These are phyloP conservation scores for Ustilago curta DNA, from an alignment of 1,284 basidiomycete genomes.

Conservation along the genomic window DNA sequence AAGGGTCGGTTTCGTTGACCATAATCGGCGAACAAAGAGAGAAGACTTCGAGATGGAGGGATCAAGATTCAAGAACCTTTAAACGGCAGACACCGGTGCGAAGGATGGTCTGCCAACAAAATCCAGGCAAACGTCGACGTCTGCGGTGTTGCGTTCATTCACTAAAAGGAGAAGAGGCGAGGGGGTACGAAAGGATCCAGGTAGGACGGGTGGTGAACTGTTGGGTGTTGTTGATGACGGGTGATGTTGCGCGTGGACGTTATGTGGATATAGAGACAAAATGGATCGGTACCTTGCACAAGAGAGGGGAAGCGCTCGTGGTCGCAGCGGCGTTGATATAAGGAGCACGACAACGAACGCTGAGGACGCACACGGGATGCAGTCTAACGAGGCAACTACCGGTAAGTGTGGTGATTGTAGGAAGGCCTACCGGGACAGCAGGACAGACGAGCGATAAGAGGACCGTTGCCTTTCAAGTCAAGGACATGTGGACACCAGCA, in stretches of 20 bases:
- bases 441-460: not conserved
- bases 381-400: not conserved
- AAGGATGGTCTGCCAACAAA: constrained; percentile 35
- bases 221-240: not conserved
- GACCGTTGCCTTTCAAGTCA: not conserved
- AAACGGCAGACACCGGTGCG: constrained; percentile 35
- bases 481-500: constrained; percentile 4
- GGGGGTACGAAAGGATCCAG: not conserved
- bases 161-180: constrained; percentile 18
- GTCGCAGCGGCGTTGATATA: not conserved
- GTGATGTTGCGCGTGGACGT: too few relatives aligned
- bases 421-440: not conserved
- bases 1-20: constrained; percentile 14
- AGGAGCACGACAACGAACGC: not conserved
- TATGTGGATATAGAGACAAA: not conserved
- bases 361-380: constrained; percentile 1
- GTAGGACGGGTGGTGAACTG: not conserved
- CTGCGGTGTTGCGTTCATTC: constrained; percentile 42
- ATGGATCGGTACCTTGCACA: not conserved
- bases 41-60: not conserved
- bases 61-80: constrained; percentile 27
- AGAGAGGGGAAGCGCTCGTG: not conserved
- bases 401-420: not conserved
- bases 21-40: not conserved
- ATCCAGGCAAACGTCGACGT: constrained; percentile 41